phyloP scores from a whole-genome alignment of 306 rosid genomes.

The Glycine latifolia region DNA sequence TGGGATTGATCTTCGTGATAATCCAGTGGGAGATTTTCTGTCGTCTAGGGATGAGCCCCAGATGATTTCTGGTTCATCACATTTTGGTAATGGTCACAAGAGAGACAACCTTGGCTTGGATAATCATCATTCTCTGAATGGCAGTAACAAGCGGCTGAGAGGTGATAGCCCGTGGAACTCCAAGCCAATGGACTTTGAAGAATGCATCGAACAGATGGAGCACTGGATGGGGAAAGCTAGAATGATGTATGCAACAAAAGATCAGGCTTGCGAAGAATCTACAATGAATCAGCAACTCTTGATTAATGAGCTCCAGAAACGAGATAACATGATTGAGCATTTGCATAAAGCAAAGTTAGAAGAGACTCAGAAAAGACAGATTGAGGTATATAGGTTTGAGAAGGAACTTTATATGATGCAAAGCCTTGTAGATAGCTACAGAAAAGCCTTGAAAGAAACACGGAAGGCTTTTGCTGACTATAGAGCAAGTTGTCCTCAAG shows the following conservation, averaged over 20 bases:
- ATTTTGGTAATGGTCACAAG: constrained; percentile 79
- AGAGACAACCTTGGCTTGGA: constrained; percentile 62
- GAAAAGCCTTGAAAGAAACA: constrained; percentile 81
- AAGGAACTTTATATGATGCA: constrained; percentile 80
- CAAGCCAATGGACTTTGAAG: constrained; percentile 62
- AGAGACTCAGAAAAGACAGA: constrained; percentile 71
- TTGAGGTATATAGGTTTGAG: constrained; percentile 72
- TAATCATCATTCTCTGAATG: constrained; percentile 64
- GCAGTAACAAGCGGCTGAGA: constrained; percentile 71
- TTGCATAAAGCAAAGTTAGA: constrained; percentile 71
- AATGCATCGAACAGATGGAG: constrained; percentile 69
- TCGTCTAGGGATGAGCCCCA: constrained; percentile 72
- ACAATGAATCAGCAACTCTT: constrained; percentile 61
- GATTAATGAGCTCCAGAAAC: constrained; percentile 72
- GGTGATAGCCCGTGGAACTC: constrained; percentile 70
- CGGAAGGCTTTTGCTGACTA: constrained; percentile 71
- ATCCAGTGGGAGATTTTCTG: constrained; percentile 65
- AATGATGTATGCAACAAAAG: constrained; percentile 65
- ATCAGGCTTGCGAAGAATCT: constrained; percentile 63
- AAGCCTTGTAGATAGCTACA: constrained; percentile 73
- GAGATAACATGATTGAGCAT: constrained; percentile 62
- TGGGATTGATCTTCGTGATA: constrained; percentile 75
- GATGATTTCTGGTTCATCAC: constrained; percentile 61
- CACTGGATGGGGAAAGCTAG: constrained; percentile 75
- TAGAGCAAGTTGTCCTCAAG: constrained; percentile 65